Evolutionary conservation across 257 asterid genomes (phyloP).

Genomic region (Paulownia fortunei): DNA sequence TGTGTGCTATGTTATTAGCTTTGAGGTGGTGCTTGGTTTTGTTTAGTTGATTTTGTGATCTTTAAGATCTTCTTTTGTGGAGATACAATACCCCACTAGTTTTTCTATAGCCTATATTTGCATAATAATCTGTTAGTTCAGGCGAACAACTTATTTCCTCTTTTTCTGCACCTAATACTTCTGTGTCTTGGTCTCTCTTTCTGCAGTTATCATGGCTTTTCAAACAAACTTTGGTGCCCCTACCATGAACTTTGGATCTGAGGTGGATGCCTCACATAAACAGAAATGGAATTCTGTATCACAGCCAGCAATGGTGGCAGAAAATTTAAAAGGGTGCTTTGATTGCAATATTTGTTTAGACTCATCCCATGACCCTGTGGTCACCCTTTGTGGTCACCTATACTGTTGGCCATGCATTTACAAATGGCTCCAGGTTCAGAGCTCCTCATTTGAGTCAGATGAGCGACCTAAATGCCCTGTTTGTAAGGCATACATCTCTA

Average conservation of each 20-base stretch:
- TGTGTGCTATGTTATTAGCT: background rate
- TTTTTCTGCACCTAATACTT: background rate
- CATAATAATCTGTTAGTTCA: too few relatives aligned
- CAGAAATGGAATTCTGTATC: constrained; percentile 45
- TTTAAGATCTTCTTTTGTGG: background rate
- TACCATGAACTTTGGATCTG: constrained; percentile 37
- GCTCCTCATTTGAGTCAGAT: constrained; percentile 45
- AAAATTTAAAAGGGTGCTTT: constrained; percentile 53
- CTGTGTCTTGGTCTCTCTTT: background rate
- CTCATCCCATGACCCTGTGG: constrained; percentile 73
- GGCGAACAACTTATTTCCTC: too few relatives aligned
- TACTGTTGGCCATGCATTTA: constrained; percentile 89
- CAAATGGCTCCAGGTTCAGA: constrained; percentile 72
- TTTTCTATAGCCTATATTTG: background rate
- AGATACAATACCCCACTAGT: background rate
- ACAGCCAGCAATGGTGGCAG: constrained; percentile 43
- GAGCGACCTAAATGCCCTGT: constrained; percentile 69
- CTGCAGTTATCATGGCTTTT: constrained; percentile 62
- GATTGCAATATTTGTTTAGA: constrained; percentile 85
- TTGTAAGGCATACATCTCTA: constrained; percentile 66
- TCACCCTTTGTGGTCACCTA: constrained; percentile 79
- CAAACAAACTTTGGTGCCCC: constrained; percentile 47
- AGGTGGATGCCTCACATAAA: constrained; percentile 46
- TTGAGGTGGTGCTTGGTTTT: constrained; percentile 22
- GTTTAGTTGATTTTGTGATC: constrained; percentile 1